Evolutionary conservation across 2,329 filamentous ascomycete genomes (phyloP), one percentile per base, ranked within the genome.

Genomic region (Teratosphaeriaceae sp.): DNA sequence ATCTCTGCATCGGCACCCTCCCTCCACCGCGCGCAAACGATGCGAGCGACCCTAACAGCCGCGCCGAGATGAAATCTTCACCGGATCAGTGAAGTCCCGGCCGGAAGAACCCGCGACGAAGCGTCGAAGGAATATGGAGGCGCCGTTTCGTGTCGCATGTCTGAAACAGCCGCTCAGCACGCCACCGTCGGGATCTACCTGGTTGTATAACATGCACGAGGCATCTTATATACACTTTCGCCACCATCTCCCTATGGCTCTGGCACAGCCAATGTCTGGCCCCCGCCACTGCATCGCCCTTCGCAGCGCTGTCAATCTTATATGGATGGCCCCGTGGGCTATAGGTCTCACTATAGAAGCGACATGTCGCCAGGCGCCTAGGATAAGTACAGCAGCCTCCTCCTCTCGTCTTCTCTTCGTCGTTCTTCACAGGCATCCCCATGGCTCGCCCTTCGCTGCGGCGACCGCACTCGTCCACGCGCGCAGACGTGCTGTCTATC

Each of bases 171-270:
- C 9, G 31, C 15, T 26, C 22, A 23, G 20, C 18, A 15, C 22
- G 18, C 16, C 37, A 27, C 37, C 3, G 16, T 9, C 22, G 4
- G 19, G 30, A n/a, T 24, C 5, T 27, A 20, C 39, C 39, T 18
- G 39, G 29, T 23, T 18, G 12, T 20, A 42, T 42, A 27, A 18
- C 7, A 42, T 37, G 40, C 31, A 42, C 40, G 40, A 42, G 40
- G 31, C 31, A 36, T 20, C 26, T 20, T 7, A 27, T n/a, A n/a
- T n/a, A n/a, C n/a, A n/a, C n/a, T n/a, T n/a, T n/a, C n/a, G n/a
- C n/a, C 22, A 29, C 16, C 16, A n/a, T 34, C n/a, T 9, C 31
- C 31, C 8, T 18, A 34, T 19, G 9, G 9, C 15, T 34, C 31
- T 34, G 15, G 11, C 20, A 19, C 31, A 5, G 18, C 31, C 29